Base-by-base conservation (phyloP, 345 rosid species). In the Leavenworthia alabamica region DNA sequence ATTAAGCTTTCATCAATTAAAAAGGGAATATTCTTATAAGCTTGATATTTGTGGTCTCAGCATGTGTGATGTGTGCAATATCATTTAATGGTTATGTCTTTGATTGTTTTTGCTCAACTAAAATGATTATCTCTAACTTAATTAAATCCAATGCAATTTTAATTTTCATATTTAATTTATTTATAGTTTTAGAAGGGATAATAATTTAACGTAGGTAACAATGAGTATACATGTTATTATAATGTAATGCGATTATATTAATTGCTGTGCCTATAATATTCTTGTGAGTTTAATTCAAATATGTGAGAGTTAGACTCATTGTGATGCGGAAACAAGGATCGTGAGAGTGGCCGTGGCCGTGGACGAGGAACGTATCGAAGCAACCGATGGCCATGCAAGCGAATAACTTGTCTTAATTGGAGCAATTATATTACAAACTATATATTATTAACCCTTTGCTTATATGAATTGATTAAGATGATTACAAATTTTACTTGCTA, bases 31-130 rank as follows among this genome's bases (percentile, higher is more conserved):
- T 58, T 37, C 57, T 3, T 46, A n/a, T n/a, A 37, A 39, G 49
- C 35, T 39, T 59, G 49, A 17, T 46, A 44, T 22, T 49, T 32
- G 24, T 42, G 35, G 60, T 58, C 44, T 51, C 43, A 50, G 41
- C 65, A 67, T 57, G 59, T 50, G 72, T 41, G 66, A 52, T 58
- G 29, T 49, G 16, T 23, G 16, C 17, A 49, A 40, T 59, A 27
- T 29, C 64, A 47, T 47, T 46, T 61, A 47, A 23, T 20, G 22
- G 33, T 15, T 32, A 46, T 35, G 42, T 60, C 42, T 60, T 32
- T 44, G 28, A 35, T 2, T 5, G 47, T 39, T n/a, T 46, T 14
- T 45, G 16, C 56, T 24, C 31, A 32, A n/a, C 43, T 32, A 4
- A 42, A 53, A 40, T 28, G 10, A 56, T n/a, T n/a, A n/a, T n/a